Evolutionary conservation across 805 yeast species (phyloP), one percentile per base, ranked within the genome.

Genomic region (Wickerhamomyces bovis): DNA sequence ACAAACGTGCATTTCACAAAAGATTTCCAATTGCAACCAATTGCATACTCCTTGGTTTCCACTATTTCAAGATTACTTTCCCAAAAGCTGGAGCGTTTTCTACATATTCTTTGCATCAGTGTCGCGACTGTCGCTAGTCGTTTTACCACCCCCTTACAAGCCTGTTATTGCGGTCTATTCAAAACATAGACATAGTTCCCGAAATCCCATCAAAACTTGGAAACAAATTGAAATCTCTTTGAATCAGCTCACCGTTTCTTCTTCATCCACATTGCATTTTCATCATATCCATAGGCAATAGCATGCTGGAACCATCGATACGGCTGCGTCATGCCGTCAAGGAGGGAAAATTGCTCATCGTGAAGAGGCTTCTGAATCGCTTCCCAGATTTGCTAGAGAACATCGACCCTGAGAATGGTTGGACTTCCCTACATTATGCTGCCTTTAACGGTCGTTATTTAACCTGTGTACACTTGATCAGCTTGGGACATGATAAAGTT

Each of bases 371-470:
- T 7, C 63, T 88, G n/a, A 70, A 75, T 44, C 71, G 89, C 35
- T 83, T 73, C 53, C 94, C 95, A 0, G 82, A 79, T 28, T 69
- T 86, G 36, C 62, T 88, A 51, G 81, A 80, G 49, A 84, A 86
- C 58, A 70, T 80, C 21, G 85, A 89, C 58, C 77, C 89, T 6
- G 26, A 60, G 20, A 80, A 82, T 57, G 96, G 96, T 2, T 88
- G 96, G 96, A 73, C 85, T 15, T 81, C 85, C 35, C 68, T 88
- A 41, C 96, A 88, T 62, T 86, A 87, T 63, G 89, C 95, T 0
- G 80, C 92, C 4, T 83, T 61, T 56, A 67, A 83, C 57, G 94
- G 95, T 39, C 75, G 83, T 50, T 83, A 81, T 55, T 73, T 83
- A 45, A 73, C 86, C 13, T 83, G 89, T 62, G 83, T 72, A 28